Percentiles rank a stretch among this genome's conserved stretches.
phyloP scores from a whole-genome alignment of 2,329 filamentous ascomycete species.

The Nigrospora osmanthi region DNA sequence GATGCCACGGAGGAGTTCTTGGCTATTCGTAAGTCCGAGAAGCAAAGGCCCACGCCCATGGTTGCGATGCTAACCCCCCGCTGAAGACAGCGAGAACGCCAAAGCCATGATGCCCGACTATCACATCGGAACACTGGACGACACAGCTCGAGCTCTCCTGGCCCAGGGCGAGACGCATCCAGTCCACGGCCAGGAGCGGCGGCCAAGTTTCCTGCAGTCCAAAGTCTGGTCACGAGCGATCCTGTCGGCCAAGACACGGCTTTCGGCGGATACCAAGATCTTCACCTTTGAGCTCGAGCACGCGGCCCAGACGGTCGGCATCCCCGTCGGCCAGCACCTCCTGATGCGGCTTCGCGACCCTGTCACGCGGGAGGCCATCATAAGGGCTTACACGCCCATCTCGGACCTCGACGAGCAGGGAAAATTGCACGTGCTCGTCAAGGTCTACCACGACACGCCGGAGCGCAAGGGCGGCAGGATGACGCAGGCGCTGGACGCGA shows the following conservation, averaged over 20 bases:
- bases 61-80: constrained; percentile 15
- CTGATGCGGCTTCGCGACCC: constrained; percentile 76
- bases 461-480: constrained; percentile 63
- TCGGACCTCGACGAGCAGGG: constrained; percentile 56
- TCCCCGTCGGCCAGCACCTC: constrained; percentile 80
- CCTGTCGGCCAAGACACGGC: constrained; percentile 56
- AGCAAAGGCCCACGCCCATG: background rate
- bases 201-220: constrained; percentile 61
- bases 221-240: constrained; percentile 67
- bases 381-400: constrained; percentile 81
- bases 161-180: constrained; percentile 25
- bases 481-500: constrained; percentile 68
- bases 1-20: constrained; percentile 86
- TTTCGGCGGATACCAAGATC: constrained; percentile 73
- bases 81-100: constrained; percentile 79
- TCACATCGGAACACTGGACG: constrained; percentile 72
- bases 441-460: constrained; percentile 64
- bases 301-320: constrained; percentile 58
- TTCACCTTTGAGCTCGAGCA: constrained; percentile 77
- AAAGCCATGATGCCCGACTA: constrained; percentile 84
- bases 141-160: constrained; percentile 47
- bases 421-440: constrained; percentile 67
- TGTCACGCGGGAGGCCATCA: constrained; percentile 62
- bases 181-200: constrained; percentile 31
- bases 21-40: constrained; percentile 65